Conservation (phyloP, 2,329 filamentous ascomycete species). For the Fusarium nanum region DNA sequence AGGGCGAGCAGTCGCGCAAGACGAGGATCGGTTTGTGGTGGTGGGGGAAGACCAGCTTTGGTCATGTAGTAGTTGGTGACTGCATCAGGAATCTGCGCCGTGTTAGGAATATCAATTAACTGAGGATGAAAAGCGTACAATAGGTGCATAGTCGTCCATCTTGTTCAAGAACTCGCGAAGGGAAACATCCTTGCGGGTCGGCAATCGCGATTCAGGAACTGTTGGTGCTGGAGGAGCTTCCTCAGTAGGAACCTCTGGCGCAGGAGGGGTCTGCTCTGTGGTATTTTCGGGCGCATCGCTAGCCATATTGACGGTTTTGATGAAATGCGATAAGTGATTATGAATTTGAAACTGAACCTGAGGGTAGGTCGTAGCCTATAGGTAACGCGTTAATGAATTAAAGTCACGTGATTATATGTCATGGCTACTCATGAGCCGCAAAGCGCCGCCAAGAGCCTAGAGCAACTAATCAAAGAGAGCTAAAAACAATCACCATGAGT, state of each 20-base stretch:
- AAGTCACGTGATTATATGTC: conserved; percentile 43
- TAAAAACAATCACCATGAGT: conserved; percentile 2
- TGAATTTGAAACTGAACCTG: conserved; percentile 27
- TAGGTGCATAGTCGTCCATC: conserved; percentile 98
- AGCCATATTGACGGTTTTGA: conserved; percentile 49
- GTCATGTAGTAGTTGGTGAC: conserved; percentile 99
- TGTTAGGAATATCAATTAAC: conserved; percentile 18
- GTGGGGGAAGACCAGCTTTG: conserved; percentile 91
- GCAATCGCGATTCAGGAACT: conserved; percentile 70
- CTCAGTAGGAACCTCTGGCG: conserved; percentile 47
- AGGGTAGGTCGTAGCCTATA: neutral
- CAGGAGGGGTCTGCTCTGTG: conserved; percentile 46
- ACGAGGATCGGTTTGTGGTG: conserved; percentile 88
- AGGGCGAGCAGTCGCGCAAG: conserved; percentile 93
- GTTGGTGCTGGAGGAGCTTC: conserved; percentile 59
- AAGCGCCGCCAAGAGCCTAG: conserved; percentile 26
- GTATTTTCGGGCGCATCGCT: conserved; percentile 52
- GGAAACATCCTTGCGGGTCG: conserved; percentile 89
- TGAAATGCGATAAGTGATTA: conserved; percentile 26
- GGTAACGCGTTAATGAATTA: conserved; percentile 29
- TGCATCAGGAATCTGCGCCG: conserved; percentile 83
- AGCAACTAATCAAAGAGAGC: conserved; percentile 5
- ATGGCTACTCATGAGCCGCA: conserved; percentile 18
- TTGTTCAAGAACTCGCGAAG: conserved; percentile 92
- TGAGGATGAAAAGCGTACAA: conserved; percentile 68